phyloP scores from a whole-genome alignment of 768 basidiomycete genomes.

The Naganishia randhawae region DNA sequence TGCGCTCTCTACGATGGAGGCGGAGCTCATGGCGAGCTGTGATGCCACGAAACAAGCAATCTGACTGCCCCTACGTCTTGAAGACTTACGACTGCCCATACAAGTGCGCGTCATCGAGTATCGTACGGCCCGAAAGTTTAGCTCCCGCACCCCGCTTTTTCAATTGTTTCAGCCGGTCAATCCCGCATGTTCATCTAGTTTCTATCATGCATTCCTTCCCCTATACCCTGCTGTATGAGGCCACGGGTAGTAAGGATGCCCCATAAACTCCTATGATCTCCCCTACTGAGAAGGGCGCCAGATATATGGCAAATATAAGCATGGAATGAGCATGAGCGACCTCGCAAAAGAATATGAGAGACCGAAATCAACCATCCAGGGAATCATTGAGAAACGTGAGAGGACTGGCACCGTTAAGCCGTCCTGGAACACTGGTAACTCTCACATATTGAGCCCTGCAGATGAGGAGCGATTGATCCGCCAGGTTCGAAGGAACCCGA shows the following conservation, averaged over 20 bases:
- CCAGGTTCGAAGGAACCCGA: not conserved
- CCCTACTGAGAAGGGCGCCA: not conserved
- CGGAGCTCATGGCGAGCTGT: slow-evolving; percentile 46
- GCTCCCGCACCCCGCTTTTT: no score
- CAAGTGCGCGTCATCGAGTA: no score
- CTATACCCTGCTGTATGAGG: no score
- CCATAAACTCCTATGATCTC: not conserved
- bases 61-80: slow-evolving; percentile 17
- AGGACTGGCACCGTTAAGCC: not conserved
- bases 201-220: no score
- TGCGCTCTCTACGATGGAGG: slow-evolving; percentile 50
- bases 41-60: slow-evolving; percentile 39
- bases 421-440: not conserved
- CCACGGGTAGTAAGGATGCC: not conserved
- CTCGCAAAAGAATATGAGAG: not conserved
- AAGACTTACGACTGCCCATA: not conserved
- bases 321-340: not conserved
- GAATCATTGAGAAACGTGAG: not conserved
- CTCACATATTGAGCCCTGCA: not conserved
- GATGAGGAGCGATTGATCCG: not conserved
- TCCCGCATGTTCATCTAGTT: no score
- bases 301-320: not conserved
- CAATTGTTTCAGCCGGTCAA: no score
- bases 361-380: not conserved
- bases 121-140: no score